phyloP scores from a whole-genome alignment of 768 basidiomycete species.

The Termitomyces sp. region DNA sequence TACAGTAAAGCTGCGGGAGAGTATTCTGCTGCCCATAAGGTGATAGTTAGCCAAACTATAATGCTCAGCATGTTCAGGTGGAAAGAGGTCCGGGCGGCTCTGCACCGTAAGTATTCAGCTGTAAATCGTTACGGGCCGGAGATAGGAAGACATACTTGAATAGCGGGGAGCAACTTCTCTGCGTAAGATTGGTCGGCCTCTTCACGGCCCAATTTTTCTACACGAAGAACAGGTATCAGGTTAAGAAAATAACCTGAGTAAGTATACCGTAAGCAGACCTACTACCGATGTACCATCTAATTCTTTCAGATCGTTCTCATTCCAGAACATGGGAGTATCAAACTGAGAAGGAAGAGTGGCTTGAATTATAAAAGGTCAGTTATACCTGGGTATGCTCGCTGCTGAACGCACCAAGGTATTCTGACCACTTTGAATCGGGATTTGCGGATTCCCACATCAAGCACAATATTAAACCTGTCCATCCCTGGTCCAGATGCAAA shows the following conservation, averaged over 20 bases:
- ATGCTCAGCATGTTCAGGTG: constrained; percentile 33
- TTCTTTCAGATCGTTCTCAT: constrained; percentile 60
- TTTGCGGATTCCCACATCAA: constrained; percentile 93
- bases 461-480: constrained; percentile 84
- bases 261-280: constrained; percentile 42
- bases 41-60: constrained; percentile 79
- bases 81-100: constrained; percentile 73
- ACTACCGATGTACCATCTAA: constrained; percentile 83
- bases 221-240: neutral
- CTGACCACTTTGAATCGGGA: constrained; percentile 56
- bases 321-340: constrained; percentile 96
- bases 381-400: neutral
- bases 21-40: constrained; percentile 83
- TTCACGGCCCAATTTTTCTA: constrained; percentile 83
- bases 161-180: constrained; percentile 60
- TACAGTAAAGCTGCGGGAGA: constrained; percentile 89
- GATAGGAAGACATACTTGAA: constrained; percentile 43
- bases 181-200: constrained; percentile 74
- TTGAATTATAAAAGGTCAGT: constrained; percentile 18
- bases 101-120: constrained; percentile 19
- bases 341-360: constrained; percentile 68
- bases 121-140: neutral
- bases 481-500: constrained; percentile 58
- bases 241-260: neutral
- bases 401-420: constrained; percentile 57